Evolutionary conservation across 192 early-diverging fungal species (phyloP), one percentile per base, ranked within the genome.

Genomic region (Coemansia sp.): DNA sequence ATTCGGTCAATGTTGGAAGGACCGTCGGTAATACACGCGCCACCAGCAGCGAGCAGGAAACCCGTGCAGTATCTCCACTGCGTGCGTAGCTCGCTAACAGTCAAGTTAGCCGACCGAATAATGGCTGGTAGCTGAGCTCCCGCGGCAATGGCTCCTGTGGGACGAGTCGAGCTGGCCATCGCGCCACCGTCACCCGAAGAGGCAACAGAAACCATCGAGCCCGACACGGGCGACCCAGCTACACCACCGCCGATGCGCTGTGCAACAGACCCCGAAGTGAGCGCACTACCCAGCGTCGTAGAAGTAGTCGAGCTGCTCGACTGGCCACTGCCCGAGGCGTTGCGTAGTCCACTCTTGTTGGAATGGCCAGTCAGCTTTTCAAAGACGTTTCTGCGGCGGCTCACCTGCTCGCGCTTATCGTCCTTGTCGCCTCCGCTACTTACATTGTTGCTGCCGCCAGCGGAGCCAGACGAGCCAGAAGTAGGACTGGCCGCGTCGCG

Each of bases 31-130:
- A 80, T 78, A 42, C 82, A 84, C 1, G 78, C 77, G 44, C 77
- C 77, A 20, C 77, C 77, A 12, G 78, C 70, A 17, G 82, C 77
- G 39, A 84, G 82, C 61, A 84, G 44, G 69, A 84, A 84, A 1
- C 82, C 82, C 0, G 82, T 84, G 68, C 78, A 80, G 82, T 77
- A 79, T 53, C 77, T 72, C 82, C 82, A 84, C 72, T 83, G 80
- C 59, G 76, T 75, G 41, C 80, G 76, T 5, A 83, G 72, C 67
- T 83, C 80, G 55, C 70, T 83, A 15, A 69, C 71, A 1, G 76
- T 75, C 39, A 78, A 61, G 4, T 53, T 66, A 0, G 65, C 62
- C 20, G 65, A 61, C 22, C 62, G 64, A 32, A 78, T 64, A 32
- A 83, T 69, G 5, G 80, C 80, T 1, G 80, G 80, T 44, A 83